A percentile compares a stretch with the other conserved stretches of the same genome.
Conservation (phyloP, 1,284 basidiomycete genomes). For the Moesziomyces sp. region DNA sequence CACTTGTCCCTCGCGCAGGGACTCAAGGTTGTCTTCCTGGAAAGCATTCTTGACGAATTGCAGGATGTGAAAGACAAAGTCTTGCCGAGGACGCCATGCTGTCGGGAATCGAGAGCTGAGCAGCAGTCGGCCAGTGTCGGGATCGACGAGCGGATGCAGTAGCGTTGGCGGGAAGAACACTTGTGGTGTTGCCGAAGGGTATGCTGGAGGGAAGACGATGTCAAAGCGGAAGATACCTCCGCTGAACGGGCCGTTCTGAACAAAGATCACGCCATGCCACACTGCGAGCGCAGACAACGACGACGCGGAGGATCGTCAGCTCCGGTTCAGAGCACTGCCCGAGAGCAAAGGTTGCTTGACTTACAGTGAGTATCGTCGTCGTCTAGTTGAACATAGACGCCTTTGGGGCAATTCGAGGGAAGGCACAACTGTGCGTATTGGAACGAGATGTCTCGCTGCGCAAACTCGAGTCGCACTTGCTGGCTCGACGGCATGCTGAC, state of each 20-base stretch:
- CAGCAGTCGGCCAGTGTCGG: constrained; percentile 33
- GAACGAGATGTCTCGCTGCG: constrained; percentile 47
- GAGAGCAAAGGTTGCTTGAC: neutral
- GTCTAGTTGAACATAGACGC: constrained; percentile 48
- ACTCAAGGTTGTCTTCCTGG: constrained; percentile 26
- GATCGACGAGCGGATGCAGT: constrained; percentile 56
- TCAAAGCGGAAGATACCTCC: constrained; percentile 60
- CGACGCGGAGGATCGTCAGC: neutral
- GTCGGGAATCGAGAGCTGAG: constrained; percentile 28
- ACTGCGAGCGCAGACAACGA: constrained; percentile 6
- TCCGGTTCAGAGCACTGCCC: neutral
- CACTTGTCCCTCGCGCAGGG: constrained; percentile 28
- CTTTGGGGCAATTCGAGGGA: constrained; percentile 42
- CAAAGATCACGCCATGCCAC: constrained; percentile 54
- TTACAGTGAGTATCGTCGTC: constrained; percentile 44
- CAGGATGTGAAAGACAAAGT: constrained; percentile 45
- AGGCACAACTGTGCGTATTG: constrained; percentile 46
- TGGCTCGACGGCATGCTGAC: constrained; percentile 25
- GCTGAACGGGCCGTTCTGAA: constrained; percentile 40
- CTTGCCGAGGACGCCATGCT: constrained; percentile 39
- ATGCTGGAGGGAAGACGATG: constrained; percentile 46
- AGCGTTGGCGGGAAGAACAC: constrained; percentile 50
- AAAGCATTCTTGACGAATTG: constrained; percentile 44
- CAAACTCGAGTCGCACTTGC: constrained; percentile 39
- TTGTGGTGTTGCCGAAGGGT: constrained; percentile 41